Percentiles rank a stretch among this genome's conserved stretches.
Evolutionary conservation across 2,329 filamentous ascomycete species (phyloP).

Genomic region (Aureobasidium vineae): DNA sequence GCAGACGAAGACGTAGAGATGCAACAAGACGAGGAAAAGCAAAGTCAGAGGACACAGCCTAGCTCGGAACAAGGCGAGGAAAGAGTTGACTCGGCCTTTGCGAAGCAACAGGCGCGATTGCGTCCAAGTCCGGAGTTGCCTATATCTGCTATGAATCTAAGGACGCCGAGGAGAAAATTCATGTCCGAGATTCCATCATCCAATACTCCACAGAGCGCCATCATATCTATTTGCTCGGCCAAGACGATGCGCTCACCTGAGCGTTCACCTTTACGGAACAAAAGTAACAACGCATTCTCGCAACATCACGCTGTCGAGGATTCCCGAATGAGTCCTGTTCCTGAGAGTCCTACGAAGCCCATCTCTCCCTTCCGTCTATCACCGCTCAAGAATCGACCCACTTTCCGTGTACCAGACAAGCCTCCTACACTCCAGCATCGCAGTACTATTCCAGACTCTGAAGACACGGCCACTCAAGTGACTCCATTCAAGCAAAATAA

Average conservation of each 20-base stretch:
- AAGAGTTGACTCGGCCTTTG: constrained; percentile 22
- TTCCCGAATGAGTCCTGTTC: constrained; percentile 7
- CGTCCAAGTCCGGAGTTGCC: constrained; percentile 22
- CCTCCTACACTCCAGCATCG: constrained; percentile 11
- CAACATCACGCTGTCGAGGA: background rate
- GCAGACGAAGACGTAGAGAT: background rate
- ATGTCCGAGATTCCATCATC: constrained; percentile 33
- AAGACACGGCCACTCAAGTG: constrained; percentile 15
- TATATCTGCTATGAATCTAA: background rate
- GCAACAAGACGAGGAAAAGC: background rate
- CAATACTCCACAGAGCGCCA: constrained; percentile 32
- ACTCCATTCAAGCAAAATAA: constrained; percentile 6
- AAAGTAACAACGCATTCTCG: constrained; percentile 22
- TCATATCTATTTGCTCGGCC: constrained; percentile 29
- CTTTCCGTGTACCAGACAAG: constrained; percentile 1
- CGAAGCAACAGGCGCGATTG: constrained; percentile 27
- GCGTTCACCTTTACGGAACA: constrained; percentile 32
- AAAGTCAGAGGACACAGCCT: background rate
- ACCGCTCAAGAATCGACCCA: constrained; percentile 9
- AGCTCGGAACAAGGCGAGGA: background rate
- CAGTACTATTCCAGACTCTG: constrained; percentile 22
- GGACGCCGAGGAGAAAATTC: constrained; percentile 17
- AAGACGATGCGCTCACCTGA: constrained; percentile 12
- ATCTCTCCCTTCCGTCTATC: constrained; percentile 9
- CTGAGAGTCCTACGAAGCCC: constrained; percentile 16